These are phyloP conservation scores for Triticum monococcum DNA, from an alignment of 176 grass and related monocot species.

Conservation along the genomic window DNA sequence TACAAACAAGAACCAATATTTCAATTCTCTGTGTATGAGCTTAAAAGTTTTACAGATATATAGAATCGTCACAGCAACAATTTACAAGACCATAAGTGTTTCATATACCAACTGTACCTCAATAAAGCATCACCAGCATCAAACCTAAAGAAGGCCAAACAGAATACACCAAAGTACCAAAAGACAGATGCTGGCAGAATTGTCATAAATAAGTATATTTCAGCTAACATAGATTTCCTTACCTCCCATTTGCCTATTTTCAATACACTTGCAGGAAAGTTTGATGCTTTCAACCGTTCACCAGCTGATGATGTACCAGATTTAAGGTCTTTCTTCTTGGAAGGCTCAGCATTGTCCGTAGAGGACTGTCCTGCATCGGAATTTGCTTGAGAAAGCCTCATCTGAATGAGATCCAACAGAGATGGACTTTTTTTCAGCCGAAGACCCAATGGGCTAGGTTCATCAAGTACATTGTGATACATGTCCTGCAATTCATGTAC, in stretches of 20 bases:
- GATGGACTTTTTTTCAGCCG: constrained; percentile 89
- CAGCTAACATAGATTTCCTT: constrained; percentile 20
- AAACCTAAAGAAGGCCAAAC: background rate
- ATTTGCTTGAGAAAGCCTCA: constrained; percentile 74
- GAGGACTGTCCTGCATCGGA: constrained; percentile 29
- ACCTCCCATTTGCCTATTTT: constrained; percentile 98
- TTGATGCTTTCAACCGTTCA: constrained; percentile 89
- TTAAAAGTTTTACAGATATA: background rate
- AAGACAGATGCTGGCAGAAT: background rate
- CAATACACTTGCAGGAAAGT: constrained; percentile 78
- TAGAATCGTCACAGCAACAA: background rate
- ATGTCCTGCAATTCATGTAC: constrained; percentile 52
- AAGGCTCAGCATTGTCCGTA: constrained; percentile 29
- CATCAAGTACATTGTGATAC: constrained; percentile 85
- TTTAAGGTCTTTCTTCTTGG: constrained; percentile 66
- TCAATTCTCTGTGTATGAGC: constrained; percentile 6
- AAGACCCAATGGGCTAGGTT: constrained; percentile 87
- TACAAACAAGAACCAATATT: background rate
- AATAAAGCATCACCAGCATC: constrained; percentile 9
- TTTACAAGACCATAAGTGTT: constrained; percentile 9
- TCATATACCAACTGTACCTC: background rate
- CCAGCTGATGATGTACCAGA: constrained; percentile 30
- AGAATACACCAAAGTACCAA: background rate
- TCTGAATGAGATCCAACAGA: constrained; percentile 88
- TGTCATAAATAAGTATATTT: background rate